Percentiles rank a stretch among this genome's conserved stretches.
Conservation (phyloP, 441 rosid species). For the Bocquillonia castaneifolia region DNA sequence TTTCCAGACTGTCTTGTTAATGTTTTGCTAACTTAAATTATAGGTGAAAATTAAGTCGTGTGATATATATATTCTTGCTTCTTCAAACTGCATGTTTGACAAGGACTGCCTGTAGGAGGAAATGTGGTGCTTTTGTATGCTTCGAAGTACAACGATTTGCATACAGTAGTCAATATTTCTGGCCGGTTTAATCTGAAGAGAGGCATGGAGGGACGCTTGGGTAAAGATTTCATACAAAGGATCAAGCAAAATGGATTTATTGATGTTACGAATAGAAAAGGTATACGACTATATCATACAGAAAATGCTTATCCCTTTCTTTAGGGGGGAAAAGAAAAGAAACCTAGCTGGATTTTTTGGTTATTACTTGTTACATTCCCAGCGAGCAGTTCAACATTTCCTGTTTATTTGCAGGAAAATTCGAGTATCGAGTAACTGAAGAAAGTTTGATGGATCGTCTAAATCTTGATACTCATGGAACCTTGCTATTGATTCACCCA, state of each 20-base stretch:
- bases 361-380: too few relatives aligned
- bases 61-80: background rate
- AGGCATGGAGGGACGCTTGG: slow-evolving; percentile 72
- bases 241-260: slow-evolving; percentile 61
- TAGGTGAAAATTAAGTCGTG: background rate
- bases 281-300: slow-evolving; percentile 25
- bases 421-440: slow-evolving; percentile 59
- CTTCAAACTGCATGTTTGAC: slow-evolving; percentile 1
- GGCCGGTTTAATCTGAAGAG: slow-evolving; percentile 67
- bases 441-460: slow-evolving; percentile 72
- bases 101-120: slow-evolving; percentile 52
- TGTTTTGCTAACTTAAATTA: background rate
- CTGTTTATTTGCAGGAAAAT: slow-evolving; percentile 42
- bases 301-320: background rate
- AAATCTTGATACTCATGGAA: slow-evolving; percentile 45
- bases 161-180: slow-evolving; percentile 60
- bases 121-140: slow-evolving; percentile 82
- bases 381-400: too few relatives aligned
- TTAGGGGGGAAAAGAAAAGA: too few relatives aligned
- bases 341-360: too few relatives aligned
- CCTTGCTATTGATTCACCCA: slow-evolving; percentile 48
- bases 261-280: slow-evolving; percentile 59
- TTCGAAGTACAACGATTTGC: slow-evolving; percentile 64
- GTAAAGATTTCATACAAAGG: slow-evolving; percentile 51
- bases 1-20: background rate